Evolutionary conservation across 805 yeast species (phyloP).

Genomic region (Candida incommunis): DNA sequence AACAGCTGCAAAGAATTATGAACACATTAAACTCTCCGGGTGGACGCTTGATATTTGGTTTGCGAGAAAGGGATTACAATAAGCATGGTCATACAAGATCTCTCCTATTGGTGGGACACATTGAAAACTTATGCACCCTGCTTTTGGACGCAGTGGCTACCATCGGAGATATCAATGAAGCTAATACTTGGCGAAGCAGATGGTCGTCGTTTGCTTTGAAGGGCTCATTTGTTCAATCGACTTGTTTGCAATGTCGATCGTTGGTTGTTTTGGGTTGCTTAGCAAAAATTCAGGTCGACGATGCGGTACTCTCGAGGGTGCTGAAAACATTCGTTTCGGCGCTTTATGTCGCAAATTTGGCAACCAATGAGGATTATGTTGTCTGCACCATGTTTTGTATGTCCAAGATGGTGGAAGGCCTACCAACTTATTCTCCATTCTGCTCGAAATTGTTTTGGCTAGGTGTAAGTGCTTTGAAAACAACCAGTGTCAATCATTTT

Average conservation of each 20-base stretch:
- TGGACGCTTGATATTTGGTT: slow-evolving; percentile 14
- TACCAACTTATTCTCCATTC: slow-evolving; percentile 31
- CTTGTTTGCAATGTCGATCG: slow-evolving; percentile 24
- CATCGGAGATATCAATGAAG: slow-evolving; percentile 11
- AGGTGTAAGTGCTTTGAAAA: slow-evolving; percentile 10
- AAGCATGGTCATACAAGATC: neutral
- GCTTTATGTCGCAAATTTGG: slow-evolving; percentile 12
- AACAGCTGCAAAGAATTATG: slow-evolving; percentile 30
- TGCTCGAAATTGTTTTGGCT: slow-evolving; percentile 39
- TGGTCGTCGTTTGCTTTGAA: slow-evolving; percentile 12
- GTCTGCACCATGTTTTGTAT: slow-evolving; percentile 31
- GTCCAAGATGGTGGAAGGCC: slow-evolving; percentile 34
- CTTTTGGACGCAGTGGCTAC: slow-evolving; percentile 11
- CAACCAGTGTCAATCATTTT: slow-evolving; percentile 9
- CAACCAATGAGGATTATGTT: slow-evolving; percentile 22
- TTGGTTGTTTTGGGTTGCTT: slow-evolving; percentile 57
- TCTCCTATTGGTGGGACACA: slow-evolving; percentile 7
- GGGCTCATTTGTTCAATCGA: slow-evolving; percentile 32
- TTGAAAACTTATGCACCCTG: slow-evolving; percentile 11
- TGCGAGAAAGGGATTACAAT: slow-evolving; percentile 10
- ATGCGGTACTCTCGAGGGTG: slow-evolving; percentile 31
- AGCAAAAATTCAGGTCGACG: slow-evolving; percentile 48
- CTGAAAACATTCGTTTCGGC: slow-evolving; percentile 9
- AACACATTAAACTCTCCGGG: slow-evolving; percentile 11
- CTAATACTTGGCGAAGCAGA: slow-evolving; percentile 14